Percentiles rank a stretch among this genome's conserved stretches.
Conservation (phyloP, 345 rosid genomes). For the Aurinia saxatilis region DNA sequence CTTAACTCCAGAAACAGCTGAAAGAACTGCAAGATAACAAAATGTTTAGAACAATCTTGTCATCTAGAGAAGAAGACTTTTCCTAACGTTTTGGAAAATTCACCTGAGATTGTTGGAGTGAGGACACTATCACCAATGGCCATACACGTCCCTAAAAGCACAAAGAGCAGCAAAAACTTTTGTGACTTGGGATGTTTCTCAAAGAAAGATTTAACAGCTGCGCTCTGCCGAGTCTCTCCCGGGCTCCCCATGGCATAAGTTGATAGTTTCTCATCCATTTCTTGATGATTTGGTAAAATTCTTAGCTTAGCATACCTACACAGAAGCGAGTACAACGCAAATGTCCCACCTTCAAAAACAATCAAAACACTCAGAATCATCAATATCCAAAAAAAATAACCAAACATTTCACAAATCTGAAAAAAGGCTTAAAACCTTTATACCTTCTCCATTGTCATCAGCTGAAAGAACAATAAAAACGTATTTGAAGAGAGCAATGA, state of each 20-base stretch:
- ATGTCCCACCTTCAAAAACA: constrained; percentile 60
- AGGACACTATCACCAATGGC: constrained; percentile 70
- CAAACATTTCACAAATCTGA: background rate
- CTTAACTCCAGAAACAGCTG: constrained; percentile 72
- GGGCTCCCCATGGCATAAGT: constrained; percentile 44
- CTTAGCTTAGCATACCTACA: constrained; percentile 69
- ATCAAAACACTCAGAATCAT: background rate
- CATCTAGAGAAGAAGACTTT: background rate
- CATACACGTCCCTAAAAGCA: constrained; percentile 76
- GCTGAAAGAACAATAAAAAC: constrained; percentile 56
- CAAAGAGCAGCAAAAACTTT: constrained; percentile 48
- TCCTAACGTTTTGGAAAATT: background rate
- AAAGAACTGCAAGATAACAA: constrained; percentile 50
- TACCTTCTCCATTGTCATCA: constrained; percentile 90
- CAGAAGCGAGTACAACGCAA: constrained; percentile 85
- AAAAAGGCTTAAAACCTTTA: background rate
- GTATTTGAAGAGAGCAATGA: constrained; percentile 70
- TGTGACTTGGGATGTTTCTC: constrained; percentile 50
- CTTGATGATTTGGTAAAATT: constrained; percentile 79
- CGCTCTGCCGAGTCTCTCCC: constrained; percentile 42
- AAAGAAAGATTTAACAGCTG: constrained; percentile 44
- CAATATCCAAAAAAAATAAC: background rate
- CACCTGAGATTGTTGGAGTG: constrained; percentile 89
- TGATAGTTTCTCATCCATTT: constrained; percentile 64
- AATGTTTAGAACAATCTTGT: background rate